phyloP scores from a whole-genome alignment of 306 rosid genomes.

The Nissolia schottii region DNA sequence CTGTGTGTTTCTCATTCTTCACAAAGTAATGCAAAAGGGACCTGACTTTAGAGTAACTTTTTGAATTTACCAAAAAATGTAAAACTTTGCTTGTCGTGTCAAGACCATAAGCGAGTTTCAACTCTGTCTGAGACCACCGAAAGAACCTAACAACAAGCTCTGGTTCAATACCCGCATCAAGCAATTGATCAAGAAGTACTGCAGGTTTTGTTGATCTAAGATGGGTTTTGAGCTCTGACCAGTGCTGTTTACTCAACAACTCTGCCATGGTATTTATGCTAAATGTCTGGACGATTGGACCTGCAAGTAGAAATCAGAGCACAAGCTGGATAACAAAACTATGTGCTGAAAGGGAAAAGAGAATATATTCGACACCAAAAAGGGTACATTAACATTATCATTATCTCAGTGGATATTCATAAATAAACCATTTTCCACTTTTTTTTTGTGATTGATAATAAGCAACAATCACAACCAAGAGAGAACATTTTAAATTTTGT shows the following conservation, averaged over 20 bases:
- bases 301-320: conserved; percentile 5
- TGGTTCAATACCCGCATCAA: conserved; percentile 47
- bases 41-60: conserved; percentile 52
- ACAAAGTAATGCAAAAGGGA: conserved; percentile 53
- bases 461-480: neutral
- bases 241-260: conserved; percentile 64
- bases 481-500: neutral
- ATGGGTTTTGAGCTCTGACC: conserved; percentile 63
- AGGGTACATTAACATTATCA: neutral
- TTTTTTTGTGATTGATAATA: neutral
- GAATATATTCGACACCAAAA: neutral
- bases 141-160: conserved; percentile 62
- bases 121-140: conserved; percentile 58
- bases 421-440: neutral
- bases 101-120: conserved; percentile 35
- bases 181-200: conserved; percentile 44
- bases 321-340: neutral
- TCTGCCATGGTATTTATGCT: conserved; percentile 35
- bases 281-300: conserved; percentile 22
- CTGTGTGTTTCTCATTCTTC: conserved; percentile 41
- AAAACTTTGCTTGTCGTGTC: conserved; percentile 54
- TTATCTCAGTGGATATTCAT: too few relatives aligned
- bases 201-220: conserved; percentile 35
- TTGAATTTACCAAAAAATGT: conserved; percentile 43
- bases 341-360: neutral